These are phyloP conservation scores for Alliaria petiolata DNA, from an alignment of 345 rosid genomes.

Conservation along the genomic window DNA sequence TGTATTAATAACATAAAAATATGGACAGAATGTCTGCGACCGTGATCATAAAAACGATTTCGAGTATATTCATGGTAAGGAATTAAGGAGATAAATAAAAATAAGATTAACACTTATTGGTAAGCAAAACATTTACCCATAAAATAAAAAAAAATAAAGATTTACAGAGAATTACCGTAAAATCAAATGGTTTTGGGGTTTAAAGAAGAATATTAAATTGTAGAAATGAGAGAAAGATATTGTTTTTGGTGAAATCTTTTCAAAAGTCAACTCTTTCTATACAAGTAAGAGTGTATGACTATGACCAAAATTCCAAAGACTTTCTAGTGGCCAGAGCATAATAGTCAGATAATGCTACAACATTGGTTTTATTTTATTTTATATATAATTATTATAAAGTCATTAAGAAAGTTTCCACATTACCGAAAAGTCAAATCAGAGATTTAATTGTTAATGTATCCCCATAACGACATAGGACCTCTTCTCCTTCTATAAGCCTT, in stretches of 20 bases:
- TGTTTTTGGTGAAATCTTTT: background rate
- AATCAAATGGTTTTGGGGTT: too few relatives aligned
- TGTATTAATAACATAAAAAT: background rate
- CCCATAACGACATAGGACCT: conserved; percentile 42
- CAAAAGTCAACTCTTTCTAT: background rate
- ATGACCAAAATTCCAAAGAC: conserved; percentile 13
- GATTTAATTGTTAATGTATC: background rate
- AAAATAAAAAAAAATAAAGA: too few relatives aligned
- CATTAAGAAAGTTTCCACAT: background rate
- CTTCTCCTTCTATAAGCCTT: conserved; percentile 54
- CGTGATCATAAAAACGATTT: too few relatives aligned
- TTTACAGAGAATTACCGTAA: too few relatives aligned
- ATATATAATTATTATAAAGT: background rate
- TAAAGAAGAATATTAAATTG: too few relatives aligned
- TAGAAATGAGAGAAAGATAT: background rate
- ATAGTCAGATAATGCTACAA: too few relatives aligned
- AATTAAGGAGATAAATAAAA: too few relatives aligned
- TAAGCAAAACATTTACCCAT: too few relatives aligned
- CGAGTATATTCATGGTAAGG: too few relatives aligned
- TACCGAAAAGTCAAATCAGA: conserved; percentile 7
- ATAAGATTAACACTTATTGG: too few relatives aligned
- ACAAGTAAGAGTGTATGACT: conserved; percentile 16
- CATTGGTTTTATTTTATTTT: too few relatives aligned
- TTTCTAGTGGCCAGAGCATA: background rate
- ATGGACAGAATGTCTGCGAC: background rate